Evolutionary conservation across 2,329 filamentous ascomycete species (phyloP).

Genomic region (Pseudogymnoascus sp.): DNA sequence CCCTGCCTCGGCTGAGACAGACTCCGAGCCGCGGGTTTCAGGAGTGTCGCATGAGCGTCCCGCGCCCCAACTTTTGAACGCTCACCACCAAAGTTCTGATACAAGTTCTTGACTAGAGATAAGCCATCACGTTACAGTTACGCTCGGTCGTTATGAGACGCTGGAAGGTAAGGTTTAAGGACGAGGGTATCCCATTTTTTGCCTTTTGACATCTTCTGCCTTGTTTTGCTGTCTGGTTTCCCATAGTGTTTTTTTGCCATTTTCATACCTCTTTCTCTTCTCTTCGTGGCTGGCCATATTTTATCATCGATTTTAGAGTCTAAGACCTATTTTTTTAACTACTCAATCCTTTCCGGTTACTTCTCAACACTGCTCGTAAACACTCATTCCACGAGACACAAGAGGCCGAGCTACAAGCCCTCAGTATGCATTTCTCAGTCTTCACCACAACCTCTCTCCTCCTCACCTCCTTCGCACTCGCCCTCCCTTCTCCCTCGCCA

Average conservation of each 20-base stretch:
- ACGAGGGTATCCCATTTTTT: neutral
- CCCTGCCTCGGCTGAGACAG: neutral
- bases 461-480: slow-evolving; percentile 3
- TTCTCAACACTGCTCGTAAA: neutral
- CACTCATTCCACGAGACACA: neutral
- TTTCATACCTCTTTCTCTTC: neutral
- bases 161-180: neutral
- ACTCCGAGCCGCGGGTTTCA: neutral
- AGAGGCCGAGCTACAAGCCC: neutral
- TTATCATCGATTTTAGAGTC: neutral
- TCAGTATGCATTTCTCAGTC: slow-evolving; percentile 10
- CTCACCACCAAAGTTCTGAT: neutral
- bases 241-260: neutral
- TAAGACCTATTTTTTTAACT: neutral
- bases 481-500: neutral
- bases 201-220: neutral
- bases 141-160: neutral
- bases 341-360: neutral
- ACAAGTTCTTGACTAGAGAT: neutral
- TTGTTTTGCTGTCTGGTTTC: neutral
- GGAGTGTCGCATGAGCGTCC: neutral
- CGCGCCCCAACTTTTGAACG: neutral
- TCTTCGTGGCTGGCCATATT: slow-evolving; percentile 15
- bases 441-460: neutral
- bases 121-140: slow-evolving; percentile 4